phyloP scores from a whole-genome alignment of 441 rosid genomes.

The Populus hybrid region DNA sequence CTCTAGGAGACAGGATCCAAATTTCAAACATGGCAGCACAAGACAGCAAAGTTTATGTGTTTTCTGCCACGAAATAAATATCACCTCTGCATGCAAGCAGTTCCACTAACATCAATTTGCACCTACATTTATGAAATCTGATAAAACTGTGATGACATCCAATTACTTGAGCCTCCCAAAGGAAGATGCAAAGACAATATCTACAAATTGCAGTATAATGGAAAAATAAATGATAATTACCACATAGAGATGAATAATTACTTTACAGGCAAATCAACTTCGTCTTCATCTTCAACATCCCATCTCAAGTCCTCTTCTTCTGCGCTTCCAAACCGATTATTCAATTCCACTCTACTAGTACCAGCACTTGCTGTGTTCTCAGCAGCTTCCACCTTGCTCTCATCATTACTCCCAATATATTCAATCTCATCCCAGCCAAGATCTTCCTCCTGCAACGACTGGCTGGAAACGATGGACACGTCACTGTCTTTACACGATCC shows the following conservation, averaged over 20 bases:
- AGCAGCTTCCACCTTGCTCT: constrained; percentile 37
- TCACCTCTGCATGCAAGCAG: no score
- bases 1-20: neutral
- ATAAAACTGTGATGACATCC: neutral
- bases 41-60: no score
- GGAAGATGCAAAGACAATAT: no score
- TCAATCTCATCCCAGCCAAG: constrained; percentile 98
- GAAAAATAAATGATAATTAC: no score
- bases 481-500: constrained; percentile 25
- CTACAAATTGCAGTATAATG: no score
- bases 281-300: constrained; percentile 60
- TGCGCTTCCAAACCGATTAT: neutral
- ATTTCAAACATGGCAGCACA: no score
- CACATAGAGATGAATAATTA: neutral
- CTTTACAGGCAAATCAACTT: constrained; percentile 29
- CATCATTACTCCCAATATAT: constrained; percentile 81
- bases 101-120: neutral
- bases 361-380: constrained; percentile 36
- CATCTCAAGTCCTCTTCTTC: constrained; percentile 61
- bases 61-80: no score
- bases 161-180: neutral
- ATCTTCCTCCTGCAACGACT: constrained; percentile 46
- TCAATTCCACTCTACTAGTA: constrained; percentile 32
- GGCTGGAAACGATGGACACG: constrained; percentile 26
- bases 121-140: neutral